A percentile compares a stretch with the other conserved stretches of the same genome.
Evolutionary conservation across 2,329 filamentous ascomycete species (phyloP).

Genomic region (Aspergillus thermomutatus): DNA sequence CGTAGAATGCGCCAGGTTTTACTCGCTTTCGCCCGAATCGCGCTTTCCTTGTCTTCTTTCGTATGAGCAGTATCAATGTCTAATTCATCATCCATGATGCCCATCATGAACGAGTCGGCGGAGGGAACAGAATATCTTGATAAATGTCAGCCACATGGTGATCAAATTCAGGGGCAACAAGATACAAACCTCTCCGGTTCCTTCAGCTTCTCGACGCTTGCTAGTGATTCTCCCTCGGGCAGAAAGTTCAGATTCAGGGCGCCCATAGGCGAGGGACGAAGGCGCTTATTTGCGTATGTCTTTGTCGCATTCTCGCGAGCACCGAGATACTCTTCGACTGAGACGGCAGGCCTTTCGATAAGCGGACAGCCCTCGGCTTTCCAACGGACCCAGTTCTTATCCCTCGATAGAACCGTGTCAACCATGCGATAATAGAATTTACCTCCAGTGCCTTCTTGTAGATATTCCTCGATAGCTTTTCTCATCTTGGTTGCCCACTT

Average conservation of each 20-base stretch:
- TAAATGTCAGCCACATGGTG: slow-evolving; percentile 11
- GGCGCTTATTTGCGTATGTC: slow-evolving; percentile 66
- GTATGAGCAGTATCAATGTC: slow-evolving; percentile 78
- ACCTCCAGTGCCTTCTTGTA: slow-evolving; percentile 76
- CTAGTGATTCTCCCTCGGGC: slow-evolving; percentile 59
- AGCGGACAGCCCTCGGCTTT: slow-evolving; percentile 90
- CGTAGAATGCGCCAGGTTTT: slow-evolving; percentile 88
- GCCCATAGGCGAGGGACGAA: slow-evolving; percentile 66
- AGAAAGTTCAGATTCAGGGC: slow-evolving; percentile 77
- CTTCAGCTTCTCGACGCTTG: slow-evolving; percentile 68
- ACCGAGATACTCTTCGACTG: slow-evolving; percentile 64
- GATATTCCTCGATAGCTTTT: slow-evolving; percentile 73
- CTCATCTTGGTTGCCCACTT: slow-evolving; percentile 84
- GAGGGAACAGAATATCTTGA: slow-evolving; percentile 64
- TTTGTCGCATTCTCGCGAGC: slow-evolving; percentile 65
- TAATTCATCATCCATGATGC: slow-evolving; percentile 75
- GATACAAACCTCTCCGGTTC: slow-evolving; percentile 50
- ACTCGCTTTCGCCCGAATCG: slow-evolving; percentile 72
- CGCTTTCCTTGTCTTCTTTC: slow-evolving; percentile 57
- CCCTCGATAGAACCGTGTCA: slow-evolving; percentile 87
- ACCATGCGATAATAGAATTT: slow-evolving; percentile 96
- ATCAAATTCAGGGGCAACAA: not conserved
- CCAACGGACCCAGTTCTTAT: slow-evolving; percentile 99
- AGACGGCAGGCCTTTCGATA: slow-evolving; percentile 73
- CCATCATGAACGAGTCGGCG: slow-evolving; percentile 66